Evolutionary conservation across 257 asterid genomes (phyloP), one percentile per base, ranked within the genome.

Genomic region (Penstemon davidsonii): DNA sequence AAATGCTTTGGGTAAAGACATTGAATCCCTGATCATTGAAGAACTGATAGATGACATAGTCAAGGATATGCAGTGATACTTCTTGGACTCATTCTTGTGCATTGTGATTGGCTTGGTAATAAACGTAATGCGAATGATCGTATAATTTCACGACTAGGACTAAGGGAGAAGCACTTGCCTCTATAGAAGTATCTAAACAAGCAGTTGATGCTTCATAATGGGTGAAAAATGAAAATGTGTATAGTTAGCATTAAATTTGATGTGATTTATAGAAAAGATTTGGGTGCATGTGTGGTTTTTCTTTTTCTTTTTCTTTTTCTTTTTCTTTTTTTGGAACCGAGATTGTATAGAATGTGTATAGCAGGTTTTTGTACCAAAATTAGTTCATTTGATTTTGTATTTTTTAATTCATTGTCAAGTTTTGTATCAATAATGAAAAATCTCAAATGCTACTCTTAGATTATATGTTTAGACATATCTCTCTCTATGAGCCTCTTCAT

Each of bases 1-100:
- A 13, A 78, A 69, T 73, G 84, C 76, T 56, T 52, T 88, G 3
- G 85, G 84, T 53, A 84, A 85, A 79, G 99, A 88, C 10, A 60
- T 86, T 3, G 99, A 87, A 69, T 82, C 73, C 77, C 85, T 50
- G 62, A 85, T 94, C 66, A 80, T 81, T 15, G 79, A 81, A 46
- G 85, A 87, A 47, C 58, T 88, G 85, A 83, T 91, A 70, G 92
- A 72, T 53, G 99, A 91, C 73, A 73, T 86, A 47, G 73, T 85
- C 52, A 60, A 75, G 69, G 88, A 84, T 65, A 79, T 86, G 55
- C 55, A 13, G 44, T 52, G 66, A 33, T 52, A 62, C 25, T 25
- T 25, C 33, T 25, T 2, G 33, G 33, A 25, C 1, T 25, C 33
- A 1, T 1, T 25, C 33, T 25, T 25, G 33, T 25, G 33, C 33